Evolutionary conservation across 2,329 filamentous ascomycete genomes (phyloP).

Genomic region (Cryoendolithus antarcticus): DNA sequence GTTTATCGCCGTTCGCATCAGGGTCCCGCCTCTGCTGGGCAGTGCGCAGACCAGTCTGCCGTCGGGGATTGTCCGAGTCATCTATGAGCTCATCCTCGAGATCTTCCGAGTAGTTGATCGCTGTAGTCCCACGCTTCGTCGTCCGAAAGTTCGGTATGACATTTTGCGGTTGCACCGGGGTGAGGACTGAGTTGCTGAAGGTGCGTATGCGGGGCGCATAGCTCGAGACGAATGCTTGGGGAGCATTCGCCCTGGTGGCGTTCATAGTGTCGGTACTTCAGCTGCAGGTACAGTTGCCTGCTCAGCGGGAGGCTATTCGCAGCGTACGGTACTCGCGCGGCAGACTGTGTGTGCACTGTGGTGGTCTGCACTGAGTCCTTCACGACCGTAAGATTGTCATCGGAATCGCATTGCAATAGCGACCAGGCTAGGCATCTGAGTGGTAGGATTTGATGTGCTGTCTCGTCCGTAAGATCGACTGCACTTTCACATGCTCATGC

Average conservation of each 20-base stretch:
- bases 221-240: conserved; percentile 80
- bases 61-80: conserved; percentile 53
- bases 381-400: too few relatives aligned
- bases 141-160: conserved; percentile 60
- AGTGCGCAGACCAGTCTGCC: conserved; percentile 71
- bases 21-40: conserved; percentile 58
- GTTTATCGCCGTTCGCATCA: conserved; percentile 45
- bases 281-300: too few relatives aligned
- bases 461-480: too few relatives aligned
- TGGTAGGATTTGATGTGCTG: too few relatives aligned
- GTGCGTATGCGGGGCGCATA: conserved; percentile 83
- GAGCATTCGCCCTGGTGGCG: conserved; percentile 37
- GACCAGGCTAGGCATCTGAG: too few relatives aligned
- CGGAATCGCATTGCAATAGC: too few relatives aligned
- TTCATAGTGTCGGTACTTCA: conserved; percentile 8
- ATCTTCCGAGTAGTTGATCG: conserved; percentile 96
- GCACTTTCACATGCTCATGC: too few relatives aligned
- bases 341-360: neutral
- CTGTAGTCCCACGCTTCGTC: conserved; percentile 93
- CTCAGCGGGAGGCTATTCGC: neutral
- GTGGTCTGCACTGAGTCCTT: too few relatives aligned
- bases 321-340: neutral
- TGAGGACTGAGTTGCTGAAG: conserved; percentile 84
- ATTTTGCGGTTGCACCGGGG: conserved; percentile 64
- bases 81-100: conserved; percentile 80